These are phyloP conservation scores for Lasiodiplodia gonubiensis DNA, from an alignment of 2,329 filamentous ascomycete genomes.

Conservation along the genomic window DNA sequence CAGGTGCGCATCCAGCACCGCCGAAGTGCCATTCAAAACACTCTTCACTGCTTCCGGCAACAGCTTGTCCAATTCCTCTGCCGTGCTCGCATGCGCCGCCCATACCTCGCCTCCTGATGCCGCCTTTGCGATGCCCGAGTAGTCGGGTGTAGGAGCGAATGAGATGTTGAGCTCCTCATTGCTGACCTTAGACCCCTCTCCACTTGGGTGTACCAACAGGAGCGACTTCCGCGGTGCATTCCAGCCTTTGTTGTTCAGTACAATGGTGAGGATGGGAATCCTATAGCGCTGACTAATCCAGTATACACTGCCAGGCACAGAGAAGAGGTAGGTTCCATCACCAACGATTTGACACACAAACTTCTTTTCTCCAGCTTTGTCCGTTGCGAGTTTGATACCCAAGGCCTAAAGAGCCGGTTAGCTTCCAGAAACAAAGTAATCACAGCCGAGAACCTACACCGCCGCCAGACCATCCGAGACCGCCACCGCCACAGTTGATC, in stretches of 20 bases:
- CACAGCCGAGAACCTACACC: slow-evolving; percentile 44
- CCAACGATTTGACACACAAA: slow-evolving; percentile 62
- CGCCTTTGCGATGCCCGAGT: slow-evolving; percentile 70
- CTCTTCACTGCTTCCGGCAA: slow-evolving; percentile 64
- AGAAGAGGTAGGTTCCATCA: slow-evolving; percentile 71
- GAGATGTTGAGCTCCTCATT: slow-evolving; percentile 71
- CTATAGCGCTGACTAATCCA: slow-evolving; percentile 71
- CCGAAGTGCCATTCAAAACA: slow-evolving; percentile 62
- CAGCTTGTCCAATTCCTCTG: slow-evolving; percentile 59
- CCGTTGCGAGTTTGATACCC: slow-evolving; percentile 75
- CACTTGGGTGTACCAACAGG: slow-evolving; percentile 69
- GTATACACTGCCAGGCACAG: slow-evolving; percentile 68
- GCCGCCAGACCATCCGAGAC: slow-evolving; percentile 81
- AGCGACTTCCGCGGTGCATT: slow-evolving; percentile 68
- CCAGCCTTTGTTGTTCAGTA: slow-evolving; percentile 75
- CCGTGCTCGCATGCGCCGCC: slow-evolving; percentile 64
- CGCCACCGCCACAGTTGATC: slow-evolving; percentile 82
- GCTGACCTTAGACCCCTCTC: slow-evolving; percentile 64
- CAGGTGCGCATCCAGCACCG: slow-evolving; percentile 67
- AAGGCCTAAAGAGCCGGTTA: slow-evolving; percentile 53
- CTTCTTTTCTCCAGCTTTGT: slow-evolving; percentile 49
- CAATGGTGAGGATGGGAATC: slow-evolving; percentile 69
- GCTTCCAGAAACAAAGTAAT: background rate
- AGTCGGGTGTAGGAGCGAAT: slow-evolving; percentile 70
- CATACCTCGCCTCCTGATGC: slow-evolving; percentile 66